phyloP scores from a whole-genome alignment of 192 early-diverging fungal species.

The Linnemannia elongata region DNA sequence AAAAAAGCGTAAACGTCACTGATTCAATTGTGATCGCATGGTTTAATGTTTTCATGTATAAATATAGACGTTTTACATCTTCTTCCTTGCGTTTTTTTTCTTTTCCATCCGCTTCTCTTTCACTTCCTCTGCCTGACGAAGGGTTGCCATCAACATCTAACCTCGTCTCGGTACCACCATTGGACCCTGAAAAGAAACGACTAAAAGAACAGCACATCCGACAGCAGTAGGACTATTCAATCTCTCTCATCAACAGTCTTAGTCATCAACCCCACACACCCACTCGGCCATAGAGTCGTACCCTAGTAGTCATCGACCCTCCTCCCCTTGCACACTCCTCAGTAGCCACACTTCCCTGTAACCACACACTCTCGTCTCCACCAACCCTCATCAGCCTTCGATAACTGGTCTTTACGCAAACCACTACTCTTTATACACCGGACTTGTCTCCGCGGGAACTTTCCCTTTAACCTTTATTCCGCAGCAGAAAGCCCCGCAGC shows the following conservation, averaged over 20 bases:
- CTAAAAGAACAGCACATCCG: not conserved
- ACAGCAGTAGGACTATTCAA: not conserved
- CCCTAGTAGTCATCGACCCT: not conserved
- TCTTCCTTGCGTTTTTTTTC: not conserved
- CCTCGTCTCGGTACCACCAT: not conserved
- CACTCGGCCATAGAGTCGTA: not conserved
- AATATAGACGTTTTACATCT: not conserved
- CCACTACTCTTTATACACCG: not conserved
- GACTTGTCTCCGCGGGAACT: not conserved
- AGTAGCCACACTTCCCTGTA: not conserved
- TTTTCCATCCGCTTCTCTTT: not conserved
- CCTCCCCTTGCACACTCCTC: not conserved
- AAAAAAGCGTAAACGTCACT: not conserved
- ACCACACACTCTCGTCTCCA: not conserved
- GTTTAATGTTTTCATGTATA: not conserved
- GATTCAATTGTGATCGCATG: not conserved
- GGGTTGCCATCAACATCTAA: not conserved
- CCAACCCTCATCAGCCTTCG: not conserved
- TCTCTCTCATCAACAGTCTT: not conserved
- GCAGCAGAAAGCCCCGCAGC: conserved; percentile 1
- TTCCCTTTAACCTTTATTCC: not conserved
- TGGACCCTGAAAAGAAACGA: not conserved
- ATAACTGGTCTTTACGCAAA: not conserved
- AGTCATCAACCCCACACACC: not conserved
- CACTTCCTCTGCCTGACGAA: not conserved